Percentiles rank a stretch among this genome's conserved stretches.
These are phyloP conservation scores for Vitrella brassicaformis DNA, from an alignment of 73 alveolate genomes.

Conservation along the genomic window DNA sequence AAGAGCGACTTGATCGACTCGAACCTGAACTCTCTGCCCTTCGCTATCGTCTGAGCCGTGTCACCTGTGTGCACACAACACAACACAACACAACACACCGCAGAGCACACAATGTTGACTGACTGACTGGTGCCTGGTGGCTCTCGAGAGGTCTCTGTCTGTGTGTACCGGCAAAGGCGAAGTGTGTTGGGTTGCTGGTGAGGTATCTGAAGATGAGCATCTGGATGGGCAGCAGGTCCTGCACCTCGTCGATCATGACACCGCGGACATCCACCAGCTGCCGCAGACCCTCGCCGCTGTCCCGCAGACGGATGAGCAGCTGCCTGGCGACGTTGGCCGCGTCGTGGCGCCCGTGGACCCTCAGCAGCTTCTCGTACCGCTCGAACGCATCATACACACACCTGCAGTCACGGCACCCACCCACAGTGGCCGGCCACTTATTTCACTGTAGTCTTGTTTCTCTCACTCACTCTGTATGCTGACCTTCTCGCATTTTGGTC, in stretches of 20 bases:
- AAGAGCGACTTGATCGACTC: slow-evolving; percentile 19
- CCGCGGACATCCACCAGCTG: not conserved
- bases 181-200: not conserved
- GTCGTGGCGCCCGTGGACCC: not conserved
- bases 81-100: slow-evolving; percentile 1
- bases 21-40: slow-evolving; percentile 10
- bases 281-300: not conserved
- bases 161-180: not conserved
- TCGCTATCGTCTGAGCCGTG: slow-evolving; percentile 32
- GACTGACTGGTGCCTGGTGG: not conserved
- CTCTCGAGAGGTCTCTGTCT: not conserved
- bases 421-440: too few species aligned
- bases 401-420: not conserved
- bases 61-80: slow-evolving; percentile 25
- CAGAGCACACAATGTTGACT: not conserved
- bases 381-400: not conserved
- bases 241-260: slow-evolving; percentile 28
- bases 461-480: too few species aligned
- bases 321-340: not conserved
- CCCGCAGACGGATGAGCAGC: not conserved
- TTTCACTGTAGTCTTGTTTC: too few species aligned
- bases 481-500: too few species aligned
- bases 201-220: slow-evolving; percentile 10
- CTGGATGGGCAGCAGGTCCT: slow-evolving; percentile 19
- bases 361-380: not conserved